Evolutionary conservation across 345 rosid genomes (phyloP).

Genomic region (Conringia planisiliqua): DNA sequence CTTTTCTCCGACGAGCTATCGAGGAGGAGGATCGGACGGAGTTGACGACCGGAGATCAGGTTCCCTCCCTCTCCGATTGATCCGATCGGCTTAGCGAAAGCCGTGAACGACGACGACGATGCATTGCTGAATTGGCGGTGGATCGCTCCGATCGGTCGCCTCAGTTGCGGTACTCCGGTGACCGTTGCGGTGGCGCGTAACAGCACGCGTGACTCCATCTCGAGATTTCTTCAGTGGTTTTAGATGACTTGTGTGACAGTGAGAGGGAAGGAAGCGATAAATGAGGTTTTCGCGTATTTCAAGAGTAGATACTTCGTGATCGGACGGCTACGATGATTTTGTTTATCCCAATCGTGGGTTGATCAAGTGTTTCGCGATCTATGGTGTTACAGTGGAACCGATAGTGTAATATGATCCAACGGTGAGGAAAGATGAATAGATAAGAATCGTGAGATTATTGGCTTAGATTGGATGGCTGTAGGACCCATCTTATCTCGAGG

Average conservation of each 20-base stretch:
- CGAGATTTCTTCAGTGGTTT: background rate
- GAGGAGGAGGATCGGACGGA: constrained; percentile 63
- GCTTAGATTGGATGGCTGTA: constrained; percentile 18
- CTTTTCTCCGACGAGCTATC: constrained; percentile 38
- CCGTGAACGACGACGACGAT: background rate
- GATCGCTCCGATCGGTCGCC: constrained; percentile 31
- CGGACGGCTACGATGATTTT: constrained; percentile 22
- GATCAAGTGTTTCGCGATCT: background rate
- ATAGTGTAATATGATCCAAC: background rate
- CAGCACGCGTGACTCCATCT: constrained; percentile 84
- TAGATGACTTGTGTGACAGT: background rate
- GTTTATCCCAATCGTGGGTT: background rate
- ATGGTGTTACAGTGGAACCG: background rate
- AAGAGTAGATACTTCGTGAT: constrained; percentile 9
- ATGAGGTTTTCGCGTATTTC: constrained; percentile 25
- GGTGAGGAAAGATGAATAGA: constrained; percentile 6
- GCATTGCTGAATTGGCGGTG: constrained; percentile 20
- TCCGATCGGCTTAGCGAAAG: constrained; percentile 44
- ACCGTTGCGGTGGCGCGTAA: constrained; percentile 54
- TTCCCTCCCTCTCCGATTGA: constrained; percentile 69
- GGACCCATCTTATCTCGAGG: constrained; percentile 36
- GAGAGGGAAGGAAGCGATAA: constrained; percentile 14
- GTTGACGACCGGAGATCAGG: constrained; percentile 79
- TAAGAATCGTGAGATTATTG: constrained; percentile 20
- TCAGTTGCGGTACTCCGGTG: constrained; percentile 45